A percentile compares a stretch with the other conserved stretches of the same genome.
These are phyloP conservation scores for Biancaea sappan DNA, from an alignment of 306 rosid genomes.

Conservation along the genomic window DNA sequence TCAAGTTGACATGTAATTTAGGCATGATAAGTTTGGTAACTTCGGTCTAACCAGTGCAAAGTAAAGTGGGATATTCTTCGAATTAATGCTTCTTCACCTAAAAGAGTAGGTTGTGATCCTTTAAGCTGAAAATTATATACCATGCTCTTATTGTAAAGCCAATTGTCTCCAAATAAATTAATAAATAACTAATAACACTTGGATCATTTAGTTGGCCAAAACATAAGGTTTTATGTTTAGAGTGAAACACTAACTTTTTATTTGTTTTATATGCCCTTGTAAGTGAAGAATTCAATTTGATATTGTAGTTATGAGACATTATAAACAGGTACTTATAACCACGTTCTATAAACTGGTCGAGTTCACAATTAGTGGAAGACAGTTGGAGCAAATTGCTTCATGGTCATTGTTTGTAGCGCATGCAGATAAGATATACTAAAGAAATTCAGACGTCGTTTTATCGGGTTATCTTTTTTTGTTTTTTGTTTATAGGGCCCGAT, in stretches of 20 bases:
- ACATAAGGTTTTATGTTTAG: not conserved
- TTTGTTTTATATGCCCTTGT: not conserved
- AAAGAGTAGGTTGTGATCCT: not conserved
- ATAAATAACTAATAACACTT: not conserved
- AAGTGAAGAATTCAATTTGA: not conserved
- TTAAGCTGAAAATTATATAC: not conserved
- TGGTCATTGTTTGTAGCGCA: not conserved
- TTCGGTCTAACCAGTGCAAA: not conserved
- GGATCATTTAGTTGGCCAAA: constrained; percentile 3
- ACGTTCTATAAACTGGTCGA: too few relatives aligned
- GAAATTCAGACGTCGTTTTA: too few relatives aligned
- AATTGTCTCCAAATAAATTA: constrained; percentile 1
- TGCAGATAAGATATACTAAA: too few relatives aligned
- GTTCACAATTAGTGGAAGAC: too few relatives aligned
- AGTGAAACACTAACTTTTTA: not conserved
- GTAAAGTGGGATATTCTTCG: not conserved
- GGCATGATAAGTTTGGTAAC: not conserved
- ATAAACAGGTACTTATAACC: too few relatives aligned
- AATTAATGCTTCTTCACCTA: constrained; percentile 1
- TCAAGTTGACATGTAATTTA: not conserved
- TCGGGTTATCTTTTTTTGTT: too few relatives aligned
- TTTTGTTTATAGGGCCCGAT: too few relatives aligned
- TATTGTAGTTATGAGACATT: not conserved
- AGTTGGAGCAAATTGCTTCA: not conserved
- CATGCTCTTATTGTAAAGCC: not conserved